phyloP scores from a whole-genome alignment of 2,329 filamentous ascomycete species.

The Pseudocercospora cruenta region DNA sequence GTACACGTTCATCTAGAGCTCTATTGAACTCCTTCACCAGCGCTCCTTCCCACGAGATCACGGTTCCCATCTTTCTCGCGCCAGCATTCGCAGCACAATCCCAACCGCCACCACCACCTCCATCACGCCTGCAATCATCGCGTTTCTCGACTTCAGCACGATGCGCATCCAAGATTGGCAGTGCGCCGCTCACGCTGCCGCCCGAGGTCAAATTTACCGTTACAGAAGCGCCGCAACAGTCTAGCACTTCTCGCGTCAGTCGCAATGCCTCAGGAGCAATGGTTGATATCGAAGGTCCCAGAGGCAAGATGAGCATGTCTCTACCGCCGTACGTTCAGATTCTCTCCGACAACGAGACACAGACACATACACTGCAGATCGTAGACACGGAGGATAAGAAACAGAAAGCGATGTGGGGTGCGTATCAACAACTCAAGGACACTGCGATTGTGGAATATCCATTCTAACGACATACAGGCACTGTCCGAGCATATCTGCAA shows the following conservation, averaged over 20 bases:
- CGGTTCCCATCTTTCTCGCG: slow-evolving; percentile 70
- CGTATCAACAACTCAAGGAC: slow-evolving; percentile 33
- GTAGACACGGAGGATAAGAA: slow-evolving; percentile 68
- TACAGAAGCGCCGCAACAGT: slow-evolving; percentile 59
- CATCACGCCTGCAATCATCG: slow-evolving; percentile 31
- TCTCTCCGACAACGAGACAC: slow-evolving; percentile 64
- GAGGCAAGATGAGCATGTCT: slow-evolving; percentile 76
- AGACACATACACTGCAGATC: slow-evolving; percentile 70
- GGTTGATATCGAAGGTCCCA: slow-evolving; percentile 77
- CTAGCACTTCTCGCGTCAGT: slow-evolving; percentile 55
- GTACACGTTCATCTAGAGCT: slow-evolving; percentile 31
- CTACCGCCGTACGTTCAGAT: slow-evolving; percentile 80
- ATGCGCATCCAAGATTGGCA: slow-evolving; percentile 80
- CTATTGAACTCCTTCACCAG: slow-evolving; percentile 21
- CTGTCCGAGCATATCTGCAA: slow-evolving; percentile 83
- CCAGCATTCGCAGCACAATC: slow-evolving; percentile 44
- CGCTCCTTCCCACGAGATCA: slow-evolving; percentile 21
- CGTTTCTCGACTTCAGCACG: slow-evolving; percentile 73
- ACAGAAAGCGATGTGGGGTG: slow-evolving; percentile 97
- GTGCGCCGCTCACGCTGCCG: slow-evolving; percentile 77
- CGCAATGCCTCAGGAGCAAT: slow-evolving; percentile 63
- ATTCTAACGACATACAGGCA: slow-evolving; percentile 61
- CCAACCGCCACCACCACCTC: slow-evolving; percentile 12
- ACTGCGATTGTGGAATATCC: neutral
- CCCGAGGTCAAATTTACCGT: slow-evolving; percentile 76